Evolutionary conservation across 768 basidiomycete species (phyloP), one percentile per base, ranked within the genome.

Genomic region (Naganishia kalamii): DNA sequence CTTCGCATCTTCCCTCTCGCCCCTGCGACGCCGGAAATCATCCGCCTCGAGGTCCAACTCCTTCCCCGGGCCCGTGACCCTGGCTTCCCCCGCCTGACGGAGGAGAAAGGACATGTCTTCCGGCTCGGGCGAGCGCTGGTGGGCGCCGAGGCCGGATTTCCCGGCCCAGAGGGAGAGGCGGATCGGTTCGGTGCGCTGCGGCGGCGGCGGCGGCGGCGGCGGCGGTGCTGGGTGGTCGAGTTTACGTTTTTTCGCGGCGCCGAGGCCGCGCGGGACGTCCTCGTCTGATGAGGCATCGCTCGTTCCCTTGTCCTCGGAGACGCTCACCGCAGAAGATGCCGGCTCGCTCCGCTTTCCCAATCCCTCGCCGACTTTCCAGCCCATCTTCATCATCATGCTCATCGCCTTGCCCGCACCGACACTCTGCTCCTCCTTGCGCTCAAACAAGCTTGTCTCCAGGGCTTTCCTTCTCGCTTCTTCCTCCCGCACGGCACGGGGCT

Each of bases 341-440:
- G 3, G 33, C 57, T n/a, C 30, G 43, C 30, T 61, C 65, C 21
- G 23, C 25, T 69, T 70, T 68, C 64, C 76, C 33, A 77, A 49
- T 19, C 72, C 71, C 65, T 77, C 75, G 12, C 76, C 76, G 5
- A 71, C 66, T 63, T 75, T 75, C 76, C 76, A 77, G 40, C 76
- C 76, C 76, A 77, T 77, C 69, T 73, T 75, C 68, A 71, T 71
- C 76, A 77, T 77, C 74, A 77, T 71, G 30, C 60, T 70, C 70
- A 77, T 71, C 15, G 75, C 76, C 66, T 76, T 76, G n/a, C 63
- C 61, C 23, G 52, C 59, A 19, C 25, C 25, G 13, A 41, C 17
- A 23, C 35, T 54, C 25, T 50, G 61, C 32, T 12, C 51, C 48
- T 21, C 32, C 51, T 54, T n/a, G 7, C 40, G 15, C 29, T 74